phyloP scores from a whole-genome alignment of 208 protist genomes.

The Crithidia sp. region DNA sequence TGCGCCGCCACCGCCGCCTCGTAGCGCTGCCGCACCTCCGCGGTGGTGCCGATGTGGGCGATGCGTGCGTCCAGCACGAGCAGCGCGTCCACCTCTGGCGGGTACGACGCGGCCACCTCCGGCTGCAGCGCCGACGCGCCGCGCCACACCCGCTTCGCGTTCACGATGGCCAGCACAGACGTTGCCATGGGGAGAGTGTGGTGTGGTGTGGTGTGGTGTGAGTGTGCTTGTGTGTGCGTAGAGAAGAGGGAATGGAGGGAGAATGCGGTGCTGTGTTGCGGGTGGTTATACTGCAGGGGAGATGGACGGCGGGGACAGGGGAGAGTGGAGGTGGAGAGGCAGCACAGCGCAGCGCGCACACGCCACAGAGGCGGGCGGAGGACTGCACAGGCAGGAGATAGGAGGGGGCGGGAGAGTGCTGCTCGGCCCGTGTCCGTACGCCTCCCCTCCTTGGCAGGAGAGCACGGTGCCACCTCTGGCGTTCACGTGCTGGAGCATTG shows the following conservation, averaged over 20 bases:
- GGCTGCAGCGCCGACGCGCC: conserved; percentile 39
- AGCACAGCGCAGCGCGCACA: too few relatives aligned
- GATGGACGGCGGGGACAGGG: not conserved
- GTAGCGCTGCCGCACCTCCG: conserved; percentile 36
- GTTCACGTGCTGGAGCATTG: too few relatives aligned
- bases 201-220: not conserved
- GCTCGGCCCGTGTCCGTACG: too few relatives aligned
- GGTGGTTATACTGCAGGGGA: not conserved
- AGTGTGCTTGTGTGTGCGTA: not conserved
- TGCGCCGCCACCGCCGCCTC: conserved; percentile 15
- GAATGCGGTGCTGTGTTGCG: not conserved
- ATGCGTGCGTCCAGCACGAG: conserved; percentile 50
- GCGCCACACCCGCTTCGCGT: conserved; percentile 51
- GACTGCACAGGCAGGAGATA: too few relatives aligned
- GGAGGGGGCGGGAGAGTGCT: too few relatives aligned
- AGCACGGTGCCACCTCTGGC: too few relatives aligned
- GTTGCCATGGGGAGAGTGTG: conserved; percentile 21
- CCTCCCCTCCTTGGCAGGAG: too few relatives aligned
- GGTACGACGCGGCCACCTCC: conserved; percentile 28
- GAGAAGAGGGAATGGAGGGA: not conserved
- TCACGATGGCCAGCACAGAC: conserved; percentile 51
- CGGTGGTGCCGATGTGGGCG: conserved; percentile 38
- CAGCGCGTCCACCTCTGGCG: conserved; percentile 41
- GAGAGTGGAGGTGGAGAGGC: too few relatives aligned
- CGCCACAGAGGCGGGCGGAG: too few relatives aligned